These are phyloP conservation scores for Thuidium tamariscinum DNA, from an alignment of 225 moss, liverwort and hornwort species.

Conservation along the genomic window DNA sequence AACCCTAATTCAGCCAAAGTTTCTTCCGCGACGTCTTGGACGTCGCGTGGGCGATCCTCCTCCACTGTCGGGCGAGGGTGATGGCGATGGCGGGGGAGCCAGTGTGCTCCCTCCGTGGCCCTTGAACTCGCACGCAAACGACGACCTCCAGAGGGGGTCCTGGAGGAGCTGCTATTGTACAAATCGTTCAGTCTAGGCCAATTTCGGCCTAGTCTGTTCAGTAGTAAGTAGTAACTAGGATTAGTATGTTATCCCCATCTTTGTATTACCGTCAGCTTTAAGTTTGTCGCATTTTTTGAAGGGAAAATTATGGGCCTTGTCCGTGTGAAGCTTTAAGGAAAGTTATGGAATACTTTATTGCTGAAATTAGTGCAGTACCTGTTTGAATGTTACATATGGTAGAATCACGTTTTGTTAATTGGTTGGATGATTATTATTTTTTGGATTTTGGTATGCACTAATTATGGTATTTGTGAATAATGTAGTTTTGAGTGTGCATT, in stretches of 20 bases:
- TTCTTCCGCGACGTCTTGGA: not conserved
- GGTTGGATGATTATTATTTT: too few relatives aligned
- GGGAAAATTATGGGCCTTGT: not conserved
- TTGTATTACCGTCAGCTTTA: not conserved
- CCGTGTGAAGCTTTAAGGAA: too few relatives aligned
- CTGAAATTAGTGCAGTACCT: not conserved
- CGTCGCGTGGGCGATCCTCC: not conserved
- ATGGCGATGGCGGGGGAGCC: not conserved
- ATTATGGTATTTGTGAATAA: not conserved
- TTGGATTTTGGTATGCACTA: too few relatives aligned
- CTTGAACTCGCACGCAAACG: not conserved
- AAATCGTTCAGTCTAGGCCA: not conserved
- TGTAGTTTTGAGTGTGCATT: too few relatives aligned
- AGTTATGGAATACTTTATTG: not conserved
- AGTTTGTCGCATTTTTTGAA: not conserved
- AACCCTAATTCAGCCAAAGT: not conserved
- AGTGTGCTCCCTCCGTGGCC: not conserved
- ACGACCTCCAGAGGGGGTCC: not conserved
- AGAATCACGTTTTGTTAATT: rapidly evolving
- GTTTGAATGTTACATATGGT: not conserved
- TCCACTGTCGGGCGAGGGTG: not conserved
- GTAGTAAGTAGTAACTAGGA: not conserved
- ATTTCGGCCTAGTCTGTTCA: not conserved
- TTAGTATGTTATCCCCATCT: not conserved
- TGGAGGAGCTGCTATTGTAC: not conserved